Evolutionary conservation across 2,329 filamentous ascomycete genomes (phyloP).

Genomic region (Monilinia polystroma): DNA sequence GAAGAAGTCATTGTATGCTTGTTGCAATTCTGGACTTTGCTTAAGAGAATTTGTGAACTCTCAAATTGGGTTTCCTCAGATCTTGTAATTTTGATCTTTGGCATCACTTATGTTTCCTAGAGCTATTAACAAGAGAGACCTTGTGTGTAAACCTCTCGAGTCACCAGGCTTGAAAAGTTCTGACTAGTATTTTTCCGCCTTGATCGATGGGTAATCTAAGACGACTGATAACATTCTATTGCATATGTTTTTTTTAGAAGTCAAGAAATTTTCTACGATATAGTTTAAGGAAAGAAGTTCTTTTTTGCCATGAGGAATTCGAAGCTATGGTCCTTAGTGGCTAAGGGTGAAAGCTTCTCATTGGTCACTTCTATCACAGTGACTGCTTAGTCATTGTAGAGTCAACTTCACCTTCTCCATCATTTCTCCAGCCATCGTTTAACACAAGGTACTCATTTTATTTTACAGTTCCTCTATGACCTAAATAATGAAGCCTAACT

Average conservation of each 20-base stretch:
- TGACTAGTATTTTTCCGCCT: too few species aligned
- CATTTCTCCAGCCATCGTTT: neutral
- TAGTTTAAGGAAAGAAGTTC: neutral
- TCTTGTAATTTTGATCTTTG: too few species aligned
- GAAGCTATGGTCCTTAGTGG: neutral
- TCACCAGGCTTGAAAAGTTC: too few species aligned
- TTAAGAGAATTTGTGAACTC: neutral
- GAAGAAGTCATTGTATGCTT: neutral
- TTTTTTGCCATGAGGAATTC: neutral
- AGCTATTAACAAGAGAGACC: too few species aligned
- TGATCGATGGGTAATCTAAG: too few species aligned
- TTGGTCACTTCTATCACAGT: conserved; percentile 19
- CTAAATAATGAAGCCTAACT: accelerated
- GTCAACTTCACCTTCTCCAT: neutral
- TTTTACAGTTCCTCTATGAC: neutral
- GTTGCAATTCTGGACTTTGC: neutral
- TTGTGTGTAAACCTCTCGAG: too few species aligned
- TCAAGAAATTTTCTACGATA: neutral
- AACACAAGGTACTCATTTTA: neutral
- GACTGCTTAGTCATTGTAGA: neutral
- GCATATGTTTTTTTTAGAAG: neutral
- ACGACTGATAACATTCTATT: too few species aligned
- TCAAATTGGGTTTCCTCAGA: too few species aligned
- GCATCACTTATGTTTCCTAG: too few species aligned
- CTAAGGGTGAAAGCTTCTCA: neutral